These are phyloP conservation scores for Fusarium sp. DNA, from an alignment of 2,329 filamentous ascomycete genomes.

Conservation along the genomic window DNA sequence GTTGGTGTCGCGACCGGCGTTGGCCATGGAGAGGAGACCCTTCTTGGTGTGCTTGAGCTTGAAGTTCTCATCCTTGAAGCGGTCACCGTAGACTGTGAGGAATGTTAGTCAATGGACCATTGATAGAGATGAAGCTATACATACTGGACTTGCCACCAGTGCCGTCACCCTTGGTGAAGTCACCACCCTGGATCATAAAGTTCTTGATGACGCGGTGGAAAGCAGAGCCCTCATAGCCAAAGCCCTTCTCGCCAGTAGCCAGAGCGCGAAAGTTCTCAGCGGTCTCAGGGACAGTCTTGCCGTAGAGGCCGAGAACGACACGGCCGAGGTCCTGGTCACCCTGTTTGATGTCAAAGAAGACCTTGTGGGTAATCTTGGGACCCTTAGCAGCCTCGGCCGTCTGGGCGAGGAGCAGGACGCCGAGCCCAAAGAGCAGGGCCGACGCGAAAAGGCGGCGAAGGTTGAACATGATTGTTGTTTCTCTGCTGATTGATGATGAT, in stretches of 20 bases:
- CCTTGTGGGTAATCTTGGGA: constrained; percentile 96
- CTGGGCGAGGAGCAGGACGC: constrained; percentile 82
- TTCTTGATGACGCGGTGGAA: constrained; percentile 94
- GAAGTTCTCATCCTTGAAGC: constrained; percentile 94
- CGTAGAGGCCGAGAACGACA: constrained; percentile 87
- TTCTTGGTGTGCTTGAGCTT: constrained; percentile 93
- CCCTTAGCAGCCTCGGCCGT: constrained; percentile 83
- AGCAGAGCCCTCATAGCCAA: constrained; percentile 83
- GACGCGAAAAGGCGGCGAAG: constrained; percentile 79
- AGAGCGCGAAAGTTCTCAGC: constrained; percentile 83
- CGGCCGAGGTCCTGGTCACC: constrained; percentile 82
- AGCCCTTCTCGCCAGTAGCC: constrained; percentile 88
- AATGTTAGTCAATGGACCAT: constrained; percentile 39
- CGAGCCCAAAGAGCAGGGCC: constrained; percentile 81
- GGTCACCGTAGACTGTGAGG: constrained; percentile 80
- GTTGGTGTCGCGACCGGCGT: constrained; percentile 88
- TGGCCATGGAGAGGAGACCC: constrained; percentile 88
- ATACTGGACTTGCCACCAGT: constrained; percentile 88
- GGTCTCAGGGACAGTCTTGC: constrained; percentile 87
- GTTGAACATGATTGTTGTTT: constrained; percentile 76
- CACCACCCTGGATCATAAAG: constrained; percentile 94
- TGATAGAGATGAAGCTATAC: constrained; percentile 51
- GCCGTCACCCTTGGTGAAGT: constrained; percentile 87
- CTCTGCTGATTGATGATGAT: constrained; percentile 38
- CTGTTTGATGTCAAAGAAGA: constrained; percentile 88